Conservation (phyloP, 345 rosid genomes). For the Gossypium turneri region DNA sequence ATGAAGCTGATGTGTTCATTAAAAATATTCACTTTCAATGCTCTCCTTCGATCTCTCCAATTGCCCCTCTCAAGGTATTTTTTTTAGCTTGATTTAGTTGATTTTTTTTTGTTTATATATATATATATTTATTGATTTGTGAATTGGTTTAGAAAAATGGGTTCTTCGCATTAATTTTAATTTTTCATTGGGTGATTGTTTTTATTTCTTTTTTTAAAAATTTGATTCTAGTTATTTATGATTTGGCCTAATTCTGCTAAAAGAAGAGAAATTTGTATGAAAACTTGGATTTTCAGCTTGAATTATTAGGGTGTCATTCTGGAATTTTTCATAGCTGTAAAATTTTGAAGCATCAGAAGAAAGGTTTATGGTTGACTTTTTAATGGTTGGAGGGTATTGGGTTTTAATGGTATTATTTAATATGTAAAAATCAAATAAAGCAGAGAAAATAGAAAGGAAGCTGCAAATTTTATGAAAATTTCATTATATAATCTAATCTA, state of each 20-base stretch:
- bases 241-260: not conserved
- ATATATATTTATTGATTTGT: too few species aligned
- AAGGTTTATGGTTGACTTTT: constrained; percentile 17
- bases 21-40: constrained; percentile 48
- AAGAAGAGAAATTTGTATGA: not conserved
- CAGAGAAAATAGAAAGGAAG: not conserved
- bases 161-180: constrained; percentile 8
- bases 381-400: not conserved
- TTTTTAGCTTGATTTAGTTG: not conserved
- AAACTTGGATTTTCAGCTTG: not conserved
- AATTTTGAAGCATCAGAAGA: constrained; percentile 13
- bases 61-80: constrained; percentile 57
- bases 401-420: not conserved
- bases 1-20: constrained; percentile 38
- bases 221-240: constrained; percentile 8
- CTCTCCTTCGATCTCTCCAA: constrained; percentile 49
- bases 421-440: not conserved
- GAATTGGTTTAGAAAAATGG: not conserved
- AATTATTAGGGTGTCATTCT: constrained; percentile 10
- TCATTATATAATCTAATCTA: not conserved
- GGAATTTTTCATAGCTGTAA: not conserved
- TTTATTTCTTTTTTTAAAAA: not conserved
- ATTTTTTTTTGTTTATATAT: not conserved
- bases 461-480: not conserved
- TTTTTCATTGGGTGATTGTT: not conserved